Evolutionary conservation across 345 rosid genomes (phyloP), one percentile per base, ranked within the genome.

Genomic region (Camelina neglecta): DNA sequence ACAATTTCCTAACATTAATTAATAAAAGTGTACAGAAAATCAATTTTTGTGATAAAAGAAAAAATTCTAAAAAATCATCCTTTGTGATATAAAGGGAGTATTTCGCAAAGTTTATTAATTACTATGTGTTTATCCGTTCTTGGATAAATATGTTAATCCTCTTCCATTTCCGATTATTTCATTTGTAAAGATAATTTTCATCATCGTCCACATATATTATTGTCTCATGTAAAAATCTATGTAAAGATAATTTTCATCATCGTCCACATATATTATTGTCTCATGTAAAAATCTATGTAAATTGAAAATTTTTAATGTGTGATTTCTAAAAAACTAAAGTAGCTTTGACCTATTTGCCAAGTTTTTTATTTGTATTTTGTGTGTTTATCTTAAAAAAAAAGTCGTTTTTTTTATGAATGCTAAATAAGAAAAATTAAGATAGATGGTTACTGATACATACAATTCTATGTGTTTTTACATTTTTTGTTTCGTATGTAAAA

Each of bases 131-230:
- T 72, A 72, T 72, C 61, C 21, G 15, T 60, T 60, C 10, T 51
- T 67, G 61, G 79, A 75, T 75, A 67, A 66, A 24, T 45, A 54
- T 55, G 41, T 11, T 41, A 16, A 5, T 51, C 70, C 35, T 63
- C 61, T 18, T 26, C 12, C 11, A 49, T 6, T 4, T 24, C 8
- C 56, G 18, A 8, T 18, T 45, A 16, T 20, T 1, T 1, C 13
- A 49, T 31, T 65, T 65, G 31, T 11, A 45, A 13, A 23, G 24
- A 71, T 47, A 13, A 47, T 39, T 21, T 21, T 24, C 29, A 35
- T 60, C 2, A 38, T 60, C 15, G 23, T 71, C 39, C 4, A 38
- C 7, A 9, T 18, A 71, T 57, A 57, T 12, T 44, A 57, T 57
- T 33, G 2, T 36, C 41, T 58, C 65, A 69, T 44, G 56, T 31